Conservation (phyloP, 345 rosid genomes). For the Anacardium occidentale region DNA sequence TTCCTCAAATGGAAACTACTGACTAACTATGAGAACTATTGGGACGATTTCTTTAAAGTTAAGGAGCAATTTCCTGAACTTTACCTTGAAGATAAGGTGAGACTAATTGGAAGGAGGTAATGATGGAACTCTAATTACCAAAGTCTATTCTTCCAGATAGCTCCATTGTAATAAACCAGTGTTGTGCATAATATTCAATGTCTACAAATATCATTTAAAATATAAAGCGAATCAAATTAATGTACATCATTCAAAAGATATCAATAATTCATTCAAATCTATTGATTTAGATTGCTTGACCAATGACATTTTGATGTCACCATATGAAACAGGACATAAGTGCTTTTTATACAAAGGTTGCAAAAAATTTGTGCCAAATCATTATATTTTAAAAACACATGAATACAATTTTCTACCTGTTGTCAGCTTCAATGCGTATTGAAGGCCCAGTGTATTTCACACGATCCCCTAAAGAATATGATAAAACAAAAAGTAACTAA, state of each 20-base stretch:
- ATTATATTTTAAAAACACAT: slow-evolving; percentile 4
- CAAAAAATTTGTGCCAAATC: background rate
- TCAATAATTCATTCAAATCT: background rate
- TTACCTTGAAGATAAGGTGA: too few species aligned
- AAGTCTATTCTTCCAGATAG: too few species aligned
- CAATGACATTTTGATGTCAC: background rate
- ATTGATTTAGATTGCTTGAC: background rate
- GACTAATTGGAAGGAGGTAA: too few species aligned
- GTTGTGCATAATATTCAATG: background rate
- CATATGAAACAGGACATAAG: background rate
- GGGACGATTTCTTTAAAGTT: too few species aligned
- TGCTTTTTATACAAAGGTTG: background rate
- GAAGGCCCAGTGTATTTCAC: slow-evolving; percentile 81
- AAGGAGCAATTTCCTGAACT: too few species aligned
- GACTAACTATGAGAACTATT: too few species aligned
- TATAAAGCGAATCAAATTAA: background rate
- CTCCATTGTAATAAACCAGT: background rate
- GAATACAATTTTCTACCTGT: slow-evolving; percentile 48
- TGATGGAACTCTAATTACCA: too few species aligned
- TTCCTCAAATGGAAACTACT: too few species aligned
- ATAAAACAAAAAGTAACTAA: background rate
- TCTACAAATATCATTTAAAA: background rate
- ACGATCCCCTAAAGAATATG: slow-evolving; percentile 65
- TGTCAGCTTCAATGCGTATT: slow-evolving; percentile 47
- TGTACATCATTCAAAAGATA: background rate